Base-by-base conservation (phyloP, 2,329 filamentous ascomycete species). In the Didymella sp. region DNA sequence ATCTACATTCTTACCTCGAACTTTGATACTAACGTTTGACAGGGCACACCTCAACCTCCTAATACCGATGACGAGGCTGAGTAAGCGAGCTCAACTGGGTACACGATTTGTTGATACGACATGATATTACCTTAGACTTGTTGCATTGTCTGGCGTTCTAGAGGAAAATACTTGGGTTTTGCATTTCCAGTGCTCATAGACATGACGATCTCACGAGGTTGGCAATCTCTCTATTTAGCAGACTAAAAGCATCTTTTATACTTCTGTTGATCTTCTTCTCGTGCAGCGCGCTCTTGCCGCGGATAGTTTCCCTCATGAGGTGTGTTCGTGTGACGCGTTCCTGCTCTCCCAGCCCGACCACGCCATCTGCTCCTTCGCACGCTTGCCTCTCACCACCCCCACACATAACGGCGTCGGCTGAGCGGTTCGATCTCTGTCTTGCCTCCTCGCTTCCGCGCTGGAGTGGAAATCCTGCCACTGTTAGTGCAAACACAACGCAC, bases 41-140 rank as follows among this genome's bases (percentile, higher is more conserved):
- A 76, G 74, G 75, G 75, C 30, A 78, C 76, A 30, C 76, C 76
- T 25, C 71, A 76, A 51, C 74, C 75, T 44, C 68, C 69, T 28
- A 75, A 78, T 59, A 76, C 75, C 2, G 76, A 78, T 55, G 76
- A 78, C 53, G 76, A 78, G 57, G 76, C 73, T 53, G 67, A 75
- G 41, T 71, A 71, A 45, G 69, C 49, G 35, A 38, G 19, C 5
- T 19, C 25, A 21, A 19, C 69, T 46, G 63, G 73, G 31, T 51
- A 49, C 37, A 33, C 33, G 42, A 51, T 21, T 31, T 49, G 52
- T 51, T 52, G 47, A 19, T 31, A 42, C 24, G 58, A 61, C 49
- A 59, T 51, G 52, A 61, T 59, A 54, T 47, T 30, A 59, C 56
- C 53, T 59, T 63, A 63, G 58, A 63, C 56, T 63, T 51, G 54